These are phyloP conservation scores for Closterium sp. DNA, from an alignment of 139 green algal genomes.

Conservation along the genomic window DNA sequence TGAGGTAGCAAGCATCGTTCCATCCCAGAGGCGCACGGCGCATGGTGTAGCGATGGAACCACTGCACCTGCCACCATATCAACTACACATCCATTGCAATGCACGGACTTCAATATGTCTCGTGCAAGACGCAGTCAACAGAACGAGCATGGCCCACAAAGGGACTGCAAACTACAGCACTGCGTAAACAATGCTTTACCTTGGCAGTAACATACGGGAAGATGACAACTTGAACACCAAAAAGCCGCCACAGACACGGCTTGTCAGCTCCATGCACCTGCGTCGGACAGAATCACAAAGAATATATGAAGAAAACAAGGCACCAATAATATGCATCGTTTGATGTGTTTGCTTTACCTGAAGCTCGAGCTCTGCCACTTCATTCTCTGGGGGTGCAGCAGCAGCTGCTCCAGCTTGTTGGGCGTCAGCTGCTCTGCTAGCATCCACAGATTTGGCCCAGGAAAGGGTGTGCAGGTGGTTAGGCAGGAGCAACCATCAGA, in stretches of 20 bases:
- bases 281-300: neutral
- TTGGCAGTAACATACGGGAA: conserved; percentile 32
- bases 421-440: neutral
- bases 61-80: conserved; percentile 26
- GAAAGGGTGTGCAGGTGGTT: neutral
- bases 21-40: conserved; percentile 10
- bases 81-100: conserved; percentile 17
- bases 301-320: neutral
- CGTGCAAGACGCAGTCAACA: neutral
- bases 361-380: neutral
- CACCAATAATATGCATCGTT: neutral
- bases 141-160: neutral
- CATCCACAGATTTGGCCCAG: neutral
- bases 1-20: conserved; percentile 43
- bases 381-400: neutral
- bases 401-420: neutral
- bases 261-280: conserved; percentile 43
- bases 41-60: conserved; percentile 17
- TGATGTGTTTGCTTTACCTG: neutral
- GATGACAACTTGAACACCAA: conserved; percentile 28
- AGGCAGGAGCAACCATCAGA: neutral
- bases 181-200: neutral
- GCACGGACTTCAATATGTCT: neutral
- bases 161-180: neutral
- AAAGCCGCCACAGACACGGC: conserved; percentile 24